Evolutionary conservation across 257 asterid species (phyloP), one percentile per base, ranked within the genome.

Genomic region (Parsonsia alboflavescens): DNA sequence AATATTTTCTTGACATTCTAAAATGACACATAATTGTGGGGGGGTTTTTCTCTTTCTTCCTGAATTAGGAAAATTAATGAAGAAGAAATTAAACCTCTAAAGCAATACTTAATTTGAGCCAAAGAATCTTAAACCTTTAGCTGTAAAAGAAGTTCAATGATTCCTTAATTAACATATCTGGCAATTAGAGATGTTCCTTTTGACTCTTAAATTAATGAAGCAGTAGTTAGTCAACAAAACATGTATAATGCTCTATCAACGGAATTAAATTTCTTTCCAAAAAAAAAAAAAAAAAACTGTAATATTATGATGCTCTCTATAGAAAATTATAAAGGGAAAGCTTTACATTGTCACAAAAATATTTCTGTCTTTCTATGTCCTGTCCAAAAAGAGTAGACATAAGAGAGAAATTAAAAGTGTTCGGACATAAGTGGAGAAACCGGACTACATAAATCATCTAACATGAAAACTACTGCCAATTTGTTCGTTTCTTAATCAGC

Each of bases 391-490:
- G 61, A 65, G 62, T 71, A 16, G 73, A 75, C 74, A 71, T 19
- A n/a, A 76, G 42, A 64, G 54, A 73, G 59, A 7, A 46, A 77
- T 7, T 30, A 16, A 54, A 64, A n/a, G n/a, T n/a, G n/a, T n/a
- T n/a, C n/a, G 74, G 68, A 66, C 68, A 72, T 66, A 5, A 66
- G 74, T 76, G 80, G 53, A 66, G 72, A 73, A 76, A 74, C 80
- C 83, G 65, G 77, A 75, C 75, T 33, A 75, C 26, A 71, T 75
- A 75, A 58, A 21, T 11, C 19, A 21, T 4, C 36, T 68, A 59
- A 39, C 12, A 46, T 64, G 1, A 54, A 5, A 30, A 17, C 4
- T 75, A 54, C 66, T 64, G 69, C 39, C 24, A 11, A 24, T 71
- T 73, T 73, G 45, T 75, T 19, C 33, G 45, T 54, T 66, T 53